Base-by-base conservation (phyloP, 2,329 filamentous ascomycete species). In the Trichophyton rubrum region DNA sequence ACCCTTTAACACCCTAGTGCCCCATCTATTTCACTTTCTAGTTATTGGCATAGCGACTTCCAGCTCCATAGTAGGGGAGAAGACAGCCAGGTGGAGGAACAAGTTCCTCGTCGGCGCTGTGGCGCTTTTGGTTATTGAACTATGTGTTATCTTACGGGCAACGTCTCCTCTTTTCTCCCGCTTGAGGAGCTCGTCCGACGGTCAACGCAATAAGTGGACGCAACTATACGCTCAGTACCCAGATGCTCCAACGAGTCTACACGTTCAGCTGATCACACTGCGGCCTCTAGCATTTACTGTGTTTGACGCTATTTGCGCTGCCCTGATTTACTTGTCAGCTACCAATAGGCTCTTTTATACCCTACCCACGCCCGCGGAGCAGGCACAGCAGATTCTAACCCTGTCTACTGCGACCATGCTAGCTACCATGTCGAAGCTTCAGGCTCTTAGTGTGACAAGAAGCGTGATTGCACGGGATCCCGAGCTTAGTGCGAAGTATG, bases 401-500 rank as follows among this genome's bases (percentile, higher is more conserved):
- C 30, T 59, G 27, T 58, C 40, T 20, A 33, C 82, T 57, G 77
- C 80, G 56, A 72, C 77, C 2, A 72, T 95, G 56, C 81, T 83
- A 49, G 74, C 74, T 3, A 78, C 82, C 11, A 81, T 85, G 70
- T 80, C 82, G 60, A 90, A 86, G 71, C 72, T 95, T 62, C 85
- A 82, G 66, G 88, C 87, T 0, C 75, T 88, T 41, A 87, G 84
- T 6, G 84, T 95, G 61, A 76, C 95, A 53, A 83, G 87, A 70
- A 96, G 96, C 75, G 89, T 89, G 2, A 81, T 88, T 15, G 78
- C 87, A 61, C 78, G 91, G 60, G 89, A 96, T 73, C 80, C 83
- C 64, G 81, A 81, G 49, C 75, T 96, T 71, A 83, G 90, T 62
- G 78, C 74, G 1, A 80, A 81, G 61, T 81, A 82, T 57, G 82